Evolutionary conservation across 2,329 filamentous ascomycete species (phyloP), one percentile per base, ranked within the genome.

Genomic region (Fusarium tricinctum): DNA sequence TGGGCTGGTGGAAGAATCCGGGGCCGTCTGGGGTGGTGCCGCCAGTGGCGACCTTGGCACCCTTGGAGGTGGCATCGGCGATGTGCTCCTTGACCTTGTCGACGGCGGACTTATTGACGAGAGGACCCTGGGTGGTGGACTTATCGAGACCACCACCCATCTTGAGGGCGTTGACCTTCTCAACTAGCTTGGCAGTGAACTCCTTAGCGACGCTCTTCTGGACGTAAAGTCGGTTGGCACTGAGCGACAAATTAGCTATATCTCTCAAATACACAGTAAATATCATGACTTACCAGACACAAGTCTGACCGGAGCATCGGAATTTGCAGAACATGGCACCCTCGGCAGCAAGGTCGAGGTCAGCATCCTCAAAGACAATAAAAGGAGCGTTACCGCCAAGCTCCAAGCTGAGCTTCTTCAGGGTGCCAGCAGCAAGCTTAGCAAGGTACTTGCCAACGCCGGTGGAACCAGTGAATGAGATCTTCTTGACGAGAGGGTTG

Each of bases 391-490:
- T 92, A 4, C 91, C 91, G 1, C 91, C 91, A 1, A 92, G 82
- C 75, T 93, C 91, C 77, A 92, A 82, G 4, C 91, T 79, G 10
- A 88, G 82, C 3, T 90, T 90, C 79, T 92, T 92, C 52, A 92
- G 80, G 63, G 88, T 82, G 70, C 87, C 86, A 17, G 88, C 88
- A 4, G 88, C 87, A 14, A 83, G 83, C 26, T 83, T 78, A 4
- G 88, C 88, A 57, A 92, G 84, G 66, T 89, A 87, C 40, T 85
- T 83, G 4, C 90, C 90, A 0, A 91, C 86, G 0, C 78, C 76
- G 0, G 89, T 90, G 58, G 85, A 89, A 20, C 90, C 90, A 0
- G 90, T 92, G 77, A 92, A 92, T 75, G 88, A 90, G 66, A 92
- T 79, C 78, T 92, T 92, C 68, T 76, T 75, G 9, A 78, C 60